Base-by-base conservation (phyloP, 2,329 filamentous ascomycete species). In the Pseudogymnoascus sp. region DNA sequence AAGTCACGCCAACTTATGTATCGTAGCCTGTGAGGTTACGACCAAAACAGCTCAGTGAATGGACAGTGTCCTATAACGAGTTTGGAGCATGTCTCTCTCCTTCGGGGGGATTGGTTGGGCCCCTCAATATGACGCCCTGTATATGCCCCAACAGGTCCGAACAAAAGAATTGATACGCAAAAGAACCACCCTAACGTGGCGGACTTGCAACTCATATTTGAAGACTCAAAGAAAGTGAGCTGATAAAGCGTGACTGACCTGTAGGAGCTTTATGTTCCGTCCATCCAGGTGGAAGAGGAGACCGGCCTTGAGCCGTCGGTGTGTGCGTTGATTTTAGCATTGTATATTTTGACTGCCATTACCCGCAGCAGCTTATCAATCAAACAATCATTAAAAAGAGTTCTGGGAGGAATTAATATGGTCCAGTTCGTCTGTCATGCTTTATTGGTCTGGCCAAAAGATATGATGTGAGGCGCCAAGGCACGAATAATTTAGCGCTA, bases 261-360 rank as follows among this genome's bases (percentile, higher is more conserved):
- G 88, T 88, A 5, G 92, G 93, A 61, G 93, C 91, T 76, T 88
- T 93, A 77, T 97, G 92, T 75, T 96, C 90, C n/a, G 89, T 91
- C 93, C 93, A 97, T 66, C 91, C 92, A 45, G 87, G 81, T 28
- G 87, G 88, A 0, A 97, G 80, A 37, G 89, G 85, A 52, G 84
- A 80, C 11, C 63, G 67, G 21, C 65, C 60, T n/a, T 65, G 59
- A 14, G 61, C 69, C 8, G 83, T 81, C 21, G 85, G 81, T 64
- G 83, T 85, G 75, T 93, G 86, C n/a, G 90, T 93, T 18, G 88
- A 90, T 72, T 87, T 91, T 59, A 93, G 79, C 88, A 91, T 91
- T 23, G 65, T 60, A 14, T 38, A 31, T 28, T 55, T 21, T 55
- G 16, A 55, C 49, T 55, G n/a, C 28, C 49, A 28, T 21, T 35